A percentile compares a stretch with the other conserved stretches of the same genome.
Evolutionary conservation across 176 grass and related monocot species (phyloP).

Genomic region (Carex parvula): DNA sequence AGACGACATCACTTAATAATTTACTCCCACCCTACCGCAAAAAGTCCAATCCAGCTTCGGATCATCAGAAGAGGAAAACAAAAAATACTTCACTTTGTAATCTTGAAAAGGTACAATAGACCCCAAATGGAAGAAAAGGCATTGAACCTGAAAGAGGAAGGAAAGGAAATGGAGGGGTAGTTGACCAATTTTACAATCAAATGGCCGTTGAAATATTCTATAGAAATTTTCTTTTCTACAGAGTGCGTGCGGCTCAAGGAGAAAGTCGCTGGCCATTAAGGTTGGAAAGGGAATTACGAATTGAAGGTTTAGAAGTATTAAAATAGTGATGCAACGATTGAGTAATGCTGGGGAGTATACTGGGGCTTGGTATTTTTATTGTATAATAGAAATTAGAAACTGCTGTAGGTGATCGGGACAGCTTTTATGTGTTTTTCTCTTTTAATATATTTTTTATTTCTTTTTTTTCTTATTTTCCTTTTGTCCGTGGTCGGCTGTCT

Average conservation of each 20-base stretch:
- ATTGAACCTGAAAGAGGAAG: constrained; percentile 26
- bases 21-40: background rate
- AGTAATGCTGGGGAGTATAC: background rate
- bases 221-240: constrained; percentile 7
- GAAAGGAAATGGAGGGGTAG: constrained; percentile 17
- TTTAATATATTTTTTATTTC: background rate
- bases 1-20: constrained; percentile 20
- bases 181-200: constrained; percentile 27
- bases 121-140: constrained; percentile 19
- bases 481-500: background rate
- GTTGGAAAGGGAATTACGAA: constrained; percentile 21
- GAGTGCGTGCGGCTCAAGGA: constrained; percentile 24
- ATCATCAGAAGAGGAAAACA: background rate
- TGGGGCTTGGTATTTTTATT: background rate
- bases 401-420: background rate
- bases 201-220: background rate
- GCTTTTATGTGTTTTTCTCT: background rate
- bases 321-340: background rate
- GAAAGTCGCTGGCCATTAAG: constrained; percentile 22
- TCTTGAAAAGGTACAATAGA: background rate
- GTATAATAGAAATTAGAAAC: background rate
- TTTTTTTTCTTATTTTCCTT: background rate
- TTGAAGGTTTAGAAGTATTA: background rate
- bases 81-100: background rate
- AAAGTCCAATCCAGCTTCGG: constrained; percentile 7